These are phyloP conservation scores for Phaeophleospora eucalypticola DNA, from an alignment of 2,329 filamentous ascomycete genomes.

Conservation along the genomic window DNA sequence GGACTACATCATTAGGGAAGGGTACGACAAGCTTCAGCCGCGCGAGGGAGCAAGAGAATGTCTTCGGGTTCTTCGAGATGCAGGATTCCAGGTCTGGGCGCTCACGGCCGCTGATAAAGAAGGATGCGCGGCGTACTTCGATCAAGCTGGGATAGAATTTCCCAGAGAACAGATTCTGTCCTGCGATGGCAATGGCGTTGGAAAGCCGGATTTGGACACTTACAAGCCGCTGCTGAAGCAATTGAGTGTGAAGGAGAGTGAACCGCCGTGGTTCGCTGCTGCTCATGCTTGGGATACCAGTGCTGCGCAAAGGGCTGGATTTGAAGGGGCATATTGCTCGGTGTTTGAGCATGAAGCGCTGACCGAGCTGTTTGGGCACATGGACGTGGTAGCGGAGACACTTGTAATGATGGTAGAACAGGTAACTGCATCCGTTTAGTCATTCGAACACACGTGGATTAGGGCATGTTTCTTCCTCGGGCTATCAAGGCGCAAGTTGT, in stretches of 20 bases:
- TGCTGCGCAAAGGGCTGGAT: slow-evolving; percentile 48
- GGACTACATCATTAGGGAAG: slow-evolving; percentile 33
- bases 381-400: no score
- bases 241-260: slow-evolving; percentile 32
- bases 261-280: slow-evolving; percentile 51
- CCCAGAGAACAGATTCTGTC: slow-evolving; percentile 47
- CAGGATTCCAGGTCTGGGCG: slow-evolving; percentile 51
- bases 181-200: slow-evolving; percentile 46
- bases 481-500: no score
- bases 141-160: slow-evolving; percentile 44
- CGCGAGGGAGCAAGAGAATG: slow-evolving; percentile 40
- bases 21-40: slow-evolving; percentile 32
- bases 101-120: slow-evolving; percentile 49
- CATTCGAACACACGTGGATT: no score
- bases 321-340: slow-evolving; percentile 51
- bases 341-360: slow-evolving; percentile 52
- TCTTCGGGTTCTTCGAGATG: slow-evolving; percentile 39
- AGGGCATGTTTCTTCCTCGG: no score
- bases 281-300: slow-evolving; percentile 57
- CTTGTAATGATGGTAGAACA: no score
- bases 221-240: slow-evolving; percentile 43
- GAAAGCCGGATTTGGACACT: slow-evolving; percentile 47
- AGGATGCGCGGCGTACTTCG: slow-evolving; percentile 50
- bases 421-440: no score
- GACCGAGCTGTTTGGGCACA: no score